Evolutionary conservation across 306 rosid species (phyloP).

Genomic region (Rosa chinensis): DNA sequence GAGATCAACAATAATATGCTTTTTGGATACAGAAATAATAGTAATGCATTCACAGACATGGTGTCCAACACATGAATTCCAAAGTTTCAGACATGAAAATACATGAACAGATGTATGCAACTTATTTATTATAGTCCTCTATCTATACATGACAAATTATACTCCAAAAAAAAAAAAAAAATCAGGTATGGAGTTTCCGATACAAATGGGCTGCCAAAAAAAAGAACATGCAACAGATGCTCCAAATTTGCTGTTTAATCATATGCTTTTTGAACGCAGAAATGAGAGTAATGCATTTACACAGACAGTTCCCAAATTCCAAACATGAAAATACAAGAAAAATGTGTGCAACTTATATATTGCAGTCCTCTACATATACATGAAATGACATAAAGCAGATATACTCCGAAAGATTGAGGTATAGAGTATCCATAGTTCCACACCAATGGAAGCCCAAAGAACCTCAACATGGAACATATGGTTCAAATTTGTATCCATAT

Average conservation of each 20-base stretch:
- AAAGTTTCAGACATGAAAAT: no score
- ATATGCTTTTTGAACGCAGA: not conserved
- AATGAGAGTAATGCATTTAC: not conserved
- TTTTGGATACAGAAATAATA: not conserved
- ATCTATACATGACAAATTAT: no score
- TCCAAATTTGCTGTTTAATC: not conserved
- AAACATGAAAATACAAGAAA: not conserved
- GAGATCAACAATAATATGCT: not conserved
- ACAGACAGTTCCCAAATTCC: not conserved
- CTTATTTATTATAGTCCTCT: not conserved
- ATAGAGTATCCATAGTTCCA: not conserved
- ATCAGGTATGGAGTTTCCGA: not conserved
- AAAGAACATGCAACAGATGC: not conserved
- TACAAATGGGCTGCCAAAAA: not conserved
- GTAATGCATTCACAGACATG: not conserved
- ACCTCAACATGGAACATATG: not conserved
- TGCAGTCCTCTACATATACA: not conserved
- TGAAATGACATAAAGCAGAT: not conserved
- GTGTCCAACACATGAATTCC: not conserved
- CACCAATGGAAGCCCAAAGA: not conserved
- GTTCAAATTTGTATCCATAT: slow-evolving; percentile 3
- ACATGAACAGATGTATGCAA: not conserved
- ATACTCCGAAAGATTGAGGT: not conserved
- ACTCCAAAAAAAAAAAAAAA: not conserved
- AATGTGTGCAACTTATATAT: not conserved